These are phyloP conservation scores for Cicer yamashitae DNA, from an alignment of 306 rosid genomes.

Conservation along the genomic window DNA sequence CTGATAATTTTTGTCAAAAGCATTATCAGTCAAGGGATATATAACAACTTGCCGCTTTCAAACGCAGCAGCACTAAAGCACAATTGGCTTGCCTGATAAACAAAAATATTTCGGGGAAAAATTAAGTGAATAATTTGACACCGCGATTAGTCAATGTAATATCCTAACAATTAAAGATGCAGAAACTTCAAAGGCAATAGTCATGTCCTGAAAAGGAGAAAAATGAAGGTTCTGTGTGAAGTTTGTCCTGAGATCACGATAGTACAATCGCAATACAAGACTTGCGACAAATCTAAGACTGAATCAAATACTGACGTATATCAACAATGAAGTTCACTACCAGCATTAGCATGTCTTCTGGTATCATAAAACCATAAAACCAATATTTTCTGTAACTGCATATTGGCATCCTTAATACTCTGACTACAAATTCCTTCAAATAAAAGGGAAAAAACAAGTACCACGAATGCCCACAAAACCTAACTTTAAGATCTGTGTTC, in stretches of 20 bases:
- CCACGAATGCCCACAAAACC: conserved; percentile 60
- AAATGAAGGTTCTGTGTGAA: conserved; percentile 7
- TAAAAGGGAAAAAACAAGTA: conserved; percentile 48
- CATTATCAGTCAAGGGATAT: too few species aligned
- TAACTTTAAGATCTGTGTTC: conserved; percentile 45
- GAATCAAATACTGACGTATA: conserved; percentile 43
- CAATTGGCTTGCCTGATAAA: neutral
- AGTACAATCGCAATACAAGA: conserved; percentile 22
- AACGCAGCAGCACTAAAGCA: neutral
- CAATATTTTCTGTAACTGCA: conserved; percentile 50
- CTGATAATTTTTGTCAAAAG: too few species aligned
- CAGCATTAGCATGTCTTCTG: conserved; percentile 44
- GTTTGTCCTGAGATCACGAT: conserved; percentile 10
- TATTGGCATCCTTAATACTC: conserved; percentile 48
- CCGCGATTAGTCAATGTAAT: neutral
- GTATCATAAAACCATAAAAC: conserved; percentile 37
- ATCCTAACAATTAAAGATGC: neutral
- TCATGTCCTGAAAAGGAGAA: conserved; percentile 9
- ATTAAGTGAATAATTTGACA: neutral
- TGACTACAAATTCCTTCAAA: conserved; percentile 47
- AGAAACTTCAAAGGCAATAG: conserved; percentile 28
- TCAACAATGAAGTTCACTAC: conserved; percentile 46
- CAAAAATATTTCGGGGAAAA: neutral
- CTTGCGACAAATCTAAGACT: conserved; percentile 35
- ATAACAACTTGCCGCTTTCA: neutral